Percentiles rank a stretch among this genome's conserved stretches.
These are phyloP conservation scores for Exophiala bonariae DNA, from an alignment of 2,329 filamentous ascomycete species.

Conservation along the genomic window DNA sequence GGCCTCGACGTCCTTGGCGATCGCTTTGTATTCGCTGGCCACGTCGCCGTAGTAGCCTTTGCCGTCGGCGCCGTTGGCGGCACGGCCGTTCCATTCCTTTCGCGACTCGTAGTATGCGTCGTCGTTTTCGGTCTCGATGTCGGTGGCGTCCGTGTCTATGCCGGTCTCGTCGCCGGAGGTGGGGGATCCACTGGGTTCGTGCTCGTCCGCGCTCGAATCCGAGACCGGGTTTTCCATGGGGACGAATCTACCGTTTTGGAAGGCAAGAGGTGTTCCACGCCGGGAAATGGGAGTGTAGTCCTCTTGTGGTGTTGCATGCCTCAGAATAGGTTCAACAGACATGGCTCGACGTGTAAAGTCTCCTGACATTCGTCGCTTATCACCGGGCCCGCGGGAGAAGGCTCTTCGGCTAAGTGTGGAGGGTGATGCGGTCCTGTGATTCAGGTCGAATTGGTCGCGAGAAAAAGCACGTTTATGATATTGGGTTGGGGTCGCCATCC, in stretches of 20 bases:
- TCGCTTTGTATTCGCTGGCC: constrained; percentile 17
- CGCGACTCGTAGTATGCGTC: constrained; percentile 22
- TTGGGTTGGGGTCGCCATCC: background rate
- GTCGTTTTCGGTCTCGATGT: constrained; percentile 23
- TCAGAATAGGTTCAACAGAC: constrained; percentile 16
- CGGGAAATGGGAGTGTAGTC: constrained; percentile 1
- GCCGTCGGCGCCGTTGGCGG: constrained; percentile 5
- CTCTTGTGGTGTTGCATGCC: constrained; percentile 11
- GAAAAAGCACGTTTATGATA: constrained; percentile 11
- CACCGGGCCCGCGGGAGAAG: background rate
- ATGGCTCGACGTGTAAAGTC: constrained; percentile 12
- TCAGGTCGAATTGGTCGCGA: constrained; percentile 10
- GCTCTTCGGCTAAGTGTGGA: background rate
- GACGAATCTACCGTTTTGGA: background rate
- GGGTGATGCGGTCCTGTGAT: constrained; percentile 1
- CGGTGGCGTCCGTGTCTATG: constrained; percentile 11
- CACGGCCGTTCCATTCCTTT: constrained; percentile 21
- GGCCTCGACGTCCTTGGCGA: constrained; percentile 18
- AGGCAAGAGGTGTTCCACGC: background rate
- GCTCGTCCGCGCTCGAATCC: background rate
- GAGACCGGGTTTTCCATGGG: background rate
- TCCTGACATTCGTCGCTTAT: constrained; percentile 2
- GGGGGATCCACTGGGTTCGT: background rate
- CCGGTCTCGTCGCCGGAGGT: background rate
- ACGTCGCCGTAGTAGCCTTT: constrained; percentile 21